These are phyloP conservation scores for Porodaedalea pini DNA, from an alignment of 1,284 basidiomycete genomes.

Conservation along the genomic window DNA sequence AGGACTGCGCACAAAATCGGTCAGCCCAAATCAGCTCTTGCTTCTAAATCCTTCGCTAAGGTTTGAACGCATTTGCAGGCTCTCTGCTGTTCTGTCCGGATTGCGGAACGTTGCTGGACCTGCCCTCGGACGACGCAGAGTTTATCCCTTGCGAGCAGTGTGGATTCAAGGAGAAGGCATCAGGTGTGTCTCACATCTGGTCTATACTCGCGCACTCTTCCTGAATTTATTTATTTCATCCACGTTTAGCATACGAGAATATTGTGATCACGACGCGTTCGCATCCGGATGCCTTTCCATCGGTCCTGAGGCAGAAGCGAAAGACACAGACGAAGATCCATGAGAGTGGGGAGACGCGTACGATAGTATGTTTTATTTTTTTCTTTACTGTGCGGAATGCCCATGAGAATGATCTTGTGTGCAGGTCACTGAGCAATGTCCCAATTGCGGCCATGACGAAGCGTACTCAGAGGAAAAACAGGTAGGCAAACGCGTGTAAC, in stretches of 20 bases:
- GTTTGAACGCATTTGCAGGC: conserved; percentile 42
- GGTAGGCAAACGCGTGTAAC: conserved; percentile 37
- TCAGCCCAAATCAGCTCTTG: not conserved
- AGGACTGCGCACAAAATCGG: conserved; percentile 21
- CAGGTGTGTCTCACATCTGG: conserved; percentile 54
- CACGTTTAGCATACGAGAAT: conserved; percentile 83
- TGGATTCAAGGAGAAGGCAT: conserved; percentile 79
- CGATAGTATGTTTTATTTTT: conserved; percentile 48
- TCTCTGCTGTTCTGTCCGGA: conserved; percentile 91
- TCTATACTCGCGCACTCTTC: conserved; percentile 2
- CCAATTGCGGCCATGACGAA: conserved; percentile 80
- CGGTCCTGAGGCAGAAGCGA: conserved; percentile 80
- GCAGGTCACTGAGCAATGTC: conserved; percentile 91
- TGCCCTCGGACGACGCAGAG: conserved; percentile 77
- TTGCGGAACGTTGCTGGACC: conserved; percentile 86
- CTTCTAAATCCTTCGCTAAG: conserved; percentile 26
- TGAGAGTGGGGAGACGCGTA: conserved; percentile 70
- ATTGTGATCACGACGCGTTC: conserved; percentile 88
- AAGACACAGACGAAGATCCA: conserved; percentile 88
- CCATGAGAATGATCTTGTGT: conserved; percentile 8
- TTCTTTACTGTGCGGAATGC: conserved; percentile 1
- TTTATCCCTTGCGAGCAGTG: conserved; percentile 87
- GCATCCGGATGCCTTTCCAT: conserved; percentile 92
- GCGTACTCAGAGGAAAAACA: conserved; percentile 78
- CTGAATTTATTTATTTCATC: conserved; percentile 4